Conservation (phyloP, 2,329 filamentous ascomycete species). For the Bipolaris gigantea region DNA sequence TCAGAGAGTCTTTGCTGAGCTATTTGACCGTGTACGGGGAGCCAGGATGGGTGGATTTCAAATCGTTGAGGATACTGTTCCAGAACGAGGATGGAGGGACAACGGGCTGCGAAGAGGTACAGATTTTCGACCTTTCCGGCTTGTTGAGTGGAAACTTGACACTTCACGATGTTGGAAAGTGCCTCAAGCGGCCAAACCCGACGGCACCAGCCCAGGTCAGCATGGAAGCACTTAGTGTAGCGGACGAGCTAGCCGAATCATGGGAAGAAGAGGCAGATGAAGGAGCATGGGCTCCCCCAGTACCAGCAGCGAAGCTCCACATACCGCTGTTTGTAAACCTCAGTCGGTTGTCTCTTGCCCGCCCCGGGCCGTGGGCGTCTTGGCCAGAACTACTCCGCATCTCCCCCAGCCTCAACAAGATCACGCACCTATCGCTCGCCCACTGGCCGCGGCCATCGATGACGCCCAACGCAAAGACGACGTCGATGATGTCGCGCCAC, state of each 20-base stretch:
- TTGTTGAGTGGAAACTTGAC: conserved; percentile 54
- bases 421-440: conserved; percentile 65
- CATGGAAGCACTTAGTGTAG: conserved; percentile 19
- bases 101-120: conserved; percentile 50
- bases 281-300: not conserved
- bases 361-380: conserved; percentile 52
- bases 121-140: conserved; percentile 56
- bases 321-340: conserved; percentile 53
- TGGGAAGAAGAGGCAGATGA: conserved; percentile 50
- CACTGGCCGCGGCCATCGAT: conserved; percentile 63
- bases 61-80: conserved; percentile 57
- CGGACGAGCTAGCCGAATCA: conserved; percentile 45
- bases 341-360: conserved; percentile 61
- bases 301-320: conserved; percentile 22
- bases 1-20: conserved; percentile 58
- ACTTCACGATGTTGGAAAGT: conserved; percentile 53
- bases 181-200: conserved; percentile 32
- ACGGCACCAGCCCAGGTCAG: conserved; percentile 9
- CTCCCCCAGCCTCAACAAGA: conserved; percentile 55
- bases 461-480: conserved; percentile 56
- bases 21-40: conserved; percentile 58
- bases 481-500: conserved; percentile 49
- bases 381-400: conserved; percentile 61
- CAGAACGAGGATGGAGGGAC: conserved; percentile 38
- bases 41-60: conserved; percentile 44